phyloP scores from a whole-genome alignment of 148 eudicot genomes.

The Diospyros lotus region DNA sequence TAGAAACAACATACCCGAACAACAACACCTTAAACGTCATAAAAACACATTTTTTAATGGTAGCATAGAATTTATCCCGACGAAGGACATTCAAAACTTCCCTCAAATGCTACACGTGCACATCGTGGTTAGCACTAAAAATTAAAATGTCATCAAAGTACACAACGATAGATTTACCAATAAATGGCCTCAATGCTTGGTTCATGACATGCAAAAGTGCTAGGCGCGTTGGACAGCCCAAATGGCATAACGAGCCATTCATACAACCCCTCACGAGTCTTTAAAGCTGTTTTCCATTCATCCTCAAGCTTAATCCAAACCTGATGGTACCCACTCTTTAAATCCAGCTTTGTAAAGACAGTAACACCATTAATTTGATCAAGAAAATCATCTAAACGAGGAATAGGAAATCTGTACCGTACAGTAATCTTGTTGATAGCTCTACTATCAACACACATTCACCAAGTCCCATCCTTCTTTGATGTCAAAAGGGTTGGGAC shows the following conservation, averaged over 20 bases:
- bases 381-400: slow-evolving; percentile 3
- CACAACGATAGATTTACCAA: background rate
- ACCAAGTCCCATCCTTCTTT: slow-evolving; percentile 5
- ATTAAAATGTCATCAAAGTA: background rate
- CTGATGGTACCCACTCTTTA: background rate
- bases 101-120: background rate
- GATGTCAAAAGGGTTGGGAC: background rate
- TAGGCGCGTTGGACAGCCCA: background rate
- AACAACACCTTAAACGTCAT: background rate
- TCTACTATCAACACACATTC: slow-evolving; percentile 6
- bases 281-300: slow-evolving; percentile 1
- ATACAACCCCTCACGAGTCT: slow-evolving; percentile 3
- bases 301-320: background rate
- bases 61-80: background rate
- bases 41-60: background rate
- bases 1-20: background rate
- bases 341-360: background rate
- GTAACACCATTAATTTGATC: background rate
- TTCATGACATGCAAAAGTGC: background rate
- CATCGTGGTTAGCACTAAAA: background rate
- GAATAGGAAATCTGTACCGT: background rate
- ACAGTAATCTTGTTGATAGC: background rate
- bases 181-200: background rate
- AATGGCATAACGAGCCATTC: slow-evolving; percentile 11
- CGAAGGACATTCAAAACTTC: background rate